Percentiles rank a stretch among this genome's conserved stretches.
Evolutionary conservation across 2,329 filamentous ascomycete species (phyloP).

Genomic region (Exophiala oligosperma): DNA sequence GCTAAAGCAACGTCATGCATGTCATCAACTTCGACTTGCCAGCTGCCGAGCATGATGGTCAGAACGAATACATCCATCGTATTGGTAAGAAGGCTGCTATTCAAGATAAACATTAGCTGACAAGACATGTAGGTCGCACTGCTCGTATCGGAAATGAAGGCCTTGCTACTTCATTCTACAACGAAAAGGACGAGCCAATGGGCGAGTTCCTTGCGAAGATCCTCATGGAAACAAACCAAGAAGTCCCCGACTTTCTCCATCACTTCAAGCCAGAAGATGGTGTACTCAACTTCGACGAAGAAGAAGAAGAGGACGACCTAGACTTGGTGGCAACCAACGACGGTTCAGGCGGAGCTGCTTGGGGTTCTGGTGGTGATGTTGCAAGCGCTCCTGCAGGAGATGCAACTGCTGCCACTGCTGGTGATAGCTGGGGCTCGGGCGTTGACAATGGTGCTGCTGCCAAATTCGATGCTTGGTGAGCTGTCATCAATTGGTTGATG

Average conservation of each 20-base stretch:
- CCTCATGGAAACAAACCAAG: conserved; percentile 75
- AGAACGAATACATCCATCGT: conserved; percentile 89
- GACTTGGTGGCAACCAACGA: conserved; percentile 29
- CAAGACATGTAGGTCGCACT: conserved; percentile 69
- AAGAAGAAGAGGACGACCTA: conserved; percentile 52
- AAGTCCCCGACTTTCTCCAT: conserved; percentile 78
- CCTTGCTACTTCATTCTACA: conserved; percentile 86
- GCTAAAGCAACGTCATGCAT: conserved; percentile 82
- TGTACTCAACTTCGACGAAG: conserved; percentile 53
- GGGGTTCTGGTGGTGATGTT: conserved; percentile 18
- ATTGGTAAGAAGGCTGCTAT: conserved; percentile 65
- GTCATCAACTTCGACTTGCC: conserved; percentile 95
- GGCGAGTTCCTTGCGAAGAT: conserved; percentile 75
- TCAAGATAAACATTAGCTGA: neutral
- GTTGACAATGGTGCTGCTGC: neutral
- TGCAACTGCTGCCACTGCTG: neutral
- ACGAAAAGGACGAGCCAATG: conserved; percentile 71
- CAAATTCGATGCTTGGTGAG: conserved; percentile 6
- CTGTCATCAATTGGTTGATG: neutral
- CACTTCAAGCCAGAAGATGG: conserved; percentile 49
- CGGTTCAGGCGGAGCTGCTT: conserved; percentile 21
- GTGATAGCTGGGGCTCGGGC: conserved; percentile 9
- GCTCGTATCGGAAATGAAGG: conserved; percentile 89
- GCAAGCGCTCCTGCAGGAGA: neutral
- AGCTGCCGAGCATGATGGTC: conserved; percentile 72